These are phyloP conservation scores for Mycena chlorophos DNA, from an alignment of 768 basidiomycete species.

Conservation along the genomic window DNA sequence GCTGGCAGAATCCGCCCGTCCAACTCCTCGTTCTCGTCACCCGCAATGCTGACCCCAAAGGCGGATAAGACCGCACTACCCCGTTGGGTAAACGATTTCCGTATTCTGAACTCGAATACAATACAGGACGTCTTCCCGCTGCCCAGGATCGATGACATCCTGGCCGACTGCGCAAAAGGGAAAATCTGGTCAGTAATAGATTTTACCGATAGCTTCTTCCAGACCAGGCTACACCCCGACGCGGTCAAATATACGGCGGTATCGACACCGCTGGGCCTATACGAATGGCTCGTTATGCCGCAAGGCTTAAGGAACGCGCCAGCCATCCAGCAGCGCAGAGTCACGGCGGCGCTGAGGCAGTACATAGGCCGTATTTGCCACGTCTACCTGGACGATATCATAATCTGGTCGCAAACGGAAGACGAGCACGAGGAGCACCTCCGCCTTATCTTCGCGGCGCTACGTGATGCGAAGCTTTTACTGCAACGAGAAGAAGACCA, in stretches of 20 bases:
- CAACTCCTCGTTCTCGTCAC: conserved; percentile 26
- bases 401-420: conserved; percentile 42
- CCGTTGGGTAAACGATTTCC: conserved; percentile 31
- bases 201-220: conserved; percentile 44
- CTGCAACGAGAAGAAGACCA: conserved; percentile 25
- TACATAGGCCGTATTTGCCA: conserved; percentile 43
- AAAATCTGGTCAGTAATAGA: conserved; percentile 38
- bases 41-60: conserved; percentile 35
- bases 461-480: conserved; percentile 24
- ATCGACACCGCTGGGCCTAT: conserved; percentile 36
- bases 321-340: conserved; percentile 33
- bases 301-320: conserved; percentile 37
- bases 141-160: conserved; percentile 31
- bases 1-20: conserved; percentile 31
- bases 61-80: conserved; percentile 26
- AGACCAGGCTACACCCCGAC: conserved; percentile 32
- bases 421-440: conserved; percentile 35
- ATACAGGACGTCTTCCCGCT: conserved; percentile 25
- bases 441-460: conserved; percentile 18
- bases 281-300: conserved; percentile 46
- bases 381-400: conserved; percentile 46
- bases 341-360: conserved; percentile 30
- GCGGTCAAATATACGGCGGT: conserved; percentile 35
- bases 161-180: conserved; percentile 36
- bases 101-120: conserved; percentile 26